phyloP scores from a whole-genome alignment of 345 rosid species.

The Citrus maxima region DNA sequence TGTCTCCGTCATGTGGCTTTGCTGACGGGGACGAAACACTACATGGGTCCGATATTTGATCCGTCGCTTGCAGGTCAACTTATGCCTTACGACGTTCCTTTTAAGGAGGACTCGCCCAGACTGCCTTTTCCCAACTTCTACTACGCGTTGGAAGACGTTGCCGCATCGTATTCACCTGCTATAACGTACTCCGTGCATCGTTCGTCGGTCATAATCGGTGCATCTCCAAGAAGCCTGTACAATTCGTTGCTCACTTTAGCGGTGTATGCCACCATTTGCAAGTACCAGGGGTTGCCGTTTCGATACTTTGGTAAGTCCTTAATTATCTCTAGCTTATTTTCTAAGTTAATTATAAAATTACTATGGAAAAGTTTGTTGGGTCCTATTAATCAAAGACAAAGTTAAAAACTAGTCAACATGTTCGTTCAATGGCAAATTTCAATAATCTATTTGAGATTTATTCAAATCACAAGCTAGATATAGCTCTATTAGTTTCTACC shows the following conservation, averaged over 20 bases:
- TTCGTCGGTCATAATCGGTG: slow-evolving; percentile 27
- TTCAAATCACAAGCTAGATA: neutral
- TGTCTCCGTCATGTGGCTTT: slow-evolving; percentile 16
- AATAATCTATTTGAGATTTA: neutral
- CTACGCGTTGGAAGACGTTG: slow-evolving; percentile 25
- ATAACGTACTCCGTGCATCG: slow-evolving; percentile 27
- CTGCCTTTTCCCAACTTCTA: slow-evolving; percentile 36
- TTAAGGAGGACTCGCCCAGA: slow-evolving; percentile 21
- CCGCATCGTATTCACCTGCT: slow-evolving; percentile 4
- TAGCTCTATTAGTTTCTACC: too few relatives aligned
- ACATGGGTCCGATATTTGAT: slow-evolving; percentile 29
- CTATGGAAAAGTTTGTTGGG: too few relatives aligned
- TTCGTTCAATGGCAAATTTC: too few relatives aligned
- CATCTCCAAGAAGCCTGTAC: slow-evolving; percentile 21
- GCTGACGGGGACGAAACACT: slow-evolving; percentile 33
- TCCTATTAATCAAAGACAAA: too few relatives aligned
- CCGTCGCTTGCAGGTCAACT: neutral
- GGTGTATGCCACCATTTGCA: neutral
- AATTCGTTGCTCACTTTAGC: neutral
- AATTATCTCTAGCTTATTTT: too few relatives aligned
- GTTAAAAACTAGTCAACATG: too few relatives aligned
- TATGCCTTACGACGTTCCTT: slow-evolving; percentile 23
- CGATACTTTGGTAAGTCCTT: neutral
- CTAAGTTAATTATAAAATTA: too few relatives aligned
- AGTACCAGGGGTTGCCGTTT: neutral